Conservation (phyloP, 2,329 filamentous ascomycete genomes). For the Neopestalotiopsis sp. region DNA sequence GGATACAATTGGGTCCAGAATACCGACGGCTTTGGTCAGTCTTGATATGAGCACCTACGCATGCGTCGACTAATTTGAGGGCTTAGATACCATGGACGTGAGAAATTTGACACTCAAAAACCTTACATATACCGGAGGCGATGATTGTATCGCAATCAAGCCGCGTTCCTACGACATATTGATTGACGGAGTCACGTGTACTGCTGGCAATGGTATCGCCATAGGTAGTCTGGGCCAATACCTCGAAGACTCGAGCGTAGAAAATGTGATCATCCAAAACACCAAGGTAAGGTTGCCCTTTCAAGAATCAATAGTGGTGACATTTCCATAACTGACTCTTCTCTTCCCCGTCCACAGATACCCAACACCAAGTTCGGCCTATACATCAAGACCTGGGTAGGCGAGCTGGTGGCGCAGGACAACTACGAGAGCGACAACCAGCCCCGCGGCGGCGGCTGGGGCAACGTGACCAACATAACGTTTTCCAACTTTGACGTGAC, state of each 20-base stretch:
- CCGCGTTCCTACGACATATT: conserved; percentile 58
- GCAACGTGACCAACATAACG: conserved; percentile 54
- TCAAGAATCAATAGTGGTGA: neutral
- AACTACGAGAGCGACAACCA: conserved; percentile 54
- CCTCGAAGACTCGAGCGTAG: conserved; percentile 56
- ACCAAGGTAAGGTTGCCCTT: conserved; percentile 48
- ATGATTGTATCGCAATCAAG: conserved; percentile 64
- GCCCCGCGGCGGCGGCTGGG: conserved; percentile 59
- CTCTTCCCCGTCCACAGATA: neutral
- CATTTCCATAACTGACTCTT: conserved; percentile 23
- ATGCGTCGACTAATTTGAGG: neutral
- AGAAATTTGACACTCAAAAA: conserved; percentile 54
- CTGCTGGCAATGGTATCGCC: conserved; percentile 60
- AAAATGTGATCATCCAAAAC: conserved; percentile 53
- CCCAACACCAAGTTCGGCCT: conserved; percentile 31
- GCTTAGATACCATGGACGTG: conserved; percentile 56
- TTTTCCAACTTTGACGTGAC: conserved; percentile 57
- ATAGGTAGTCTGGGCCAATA: conserved; percentile 63
- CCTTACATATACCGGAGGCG: conserved; percentile 60
- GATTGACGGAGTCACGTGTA: conserved; percentile 51
- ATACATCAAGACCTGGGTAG: conserved; percentile 64
- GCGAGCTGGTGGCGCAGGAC: conserved; percentile 49
- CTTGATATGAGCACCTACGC: neutral
- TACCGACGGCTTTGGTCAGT: conserved; percentile 55
- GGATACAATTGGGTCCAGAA: conserved; percentile 63